These are phyloP conservation scores for Claviceps fusiformis DNA, from an alignment of 2,329 filamentous ascomycete species.

Conservation along the genomic window DNA sequence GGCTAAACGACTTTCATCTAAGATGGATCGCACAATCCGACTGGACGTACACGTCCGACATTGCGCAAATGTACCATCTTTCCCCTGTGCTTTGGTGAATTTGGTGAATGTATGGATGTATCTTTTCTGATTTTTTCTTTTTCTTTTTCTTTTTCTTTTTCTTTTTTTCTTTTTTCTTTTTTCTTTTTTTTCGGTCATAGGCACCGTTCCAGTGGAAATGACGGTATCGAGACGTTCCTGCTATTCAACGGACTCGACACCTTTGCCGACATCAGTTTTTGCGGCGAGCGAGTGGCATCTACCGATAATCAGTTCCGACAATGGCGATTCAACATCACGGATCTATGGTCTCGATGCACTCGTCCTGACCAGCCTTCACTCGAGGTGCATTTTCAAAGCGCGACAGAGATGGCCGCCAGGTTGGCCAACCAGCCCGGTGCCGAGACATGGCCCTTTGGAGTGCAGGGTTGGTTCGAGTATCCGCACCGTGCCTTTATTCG, in stretches of 20 bases:
- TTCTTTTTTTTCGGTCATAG: no score
- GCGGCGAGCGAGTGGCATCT: slow-evolving; percentile 36
- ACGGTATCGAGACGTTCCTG: slow-evolving; percentile 32
- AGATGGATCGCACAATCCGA: slow-evolving; percentile 39
- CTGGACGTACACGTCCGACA: slow-evolving; percentile 45
- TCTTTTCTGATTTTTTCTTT: no score
- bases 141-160: no score
- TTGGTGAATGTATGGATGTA: no score
- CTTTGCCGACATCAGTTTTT: slow-evolving; percentile 42
- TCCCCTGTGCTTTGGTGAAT: not conserved
- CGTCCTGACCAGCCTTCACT: slow-evolving; percentile 5
- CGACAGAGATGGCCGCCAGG: slow-evolving; percentile 7
- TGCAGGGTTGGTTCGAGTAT: slow-evolving; percentile 9
- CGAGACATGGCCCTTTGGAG: slow-evolving; percentile 3
- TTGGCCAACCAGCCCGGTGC: slow-evolving; percentile 3
- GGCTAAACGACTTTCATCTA: slow-evolving; percentile 44
- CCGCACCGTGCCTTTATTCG: slow-evolving; percentile 25
- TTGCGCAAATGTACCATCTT: slow-evolving; percentile 25
- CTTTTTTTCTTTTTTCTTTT: no score
- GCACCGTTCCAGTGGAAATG: slow-evolving; percentile 11
- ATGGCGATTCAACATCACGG: slow-evolving; percentile 43
- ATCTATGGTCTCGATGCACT: slow-evolving; percentile 19
- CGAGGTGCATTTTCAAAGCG: slow-evolving; percentile 12
- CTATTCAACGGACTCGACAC: slow-evolving; percentile 51
- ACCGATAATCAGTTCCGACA: slow-evolving; percentile 52